Evolutionary conservation across 2,329 filamentous ascomycete genomes (phyloP), one percentile per base, ranked within the genome.

Genomic region (Gliomastix tumulicola): DNA sequence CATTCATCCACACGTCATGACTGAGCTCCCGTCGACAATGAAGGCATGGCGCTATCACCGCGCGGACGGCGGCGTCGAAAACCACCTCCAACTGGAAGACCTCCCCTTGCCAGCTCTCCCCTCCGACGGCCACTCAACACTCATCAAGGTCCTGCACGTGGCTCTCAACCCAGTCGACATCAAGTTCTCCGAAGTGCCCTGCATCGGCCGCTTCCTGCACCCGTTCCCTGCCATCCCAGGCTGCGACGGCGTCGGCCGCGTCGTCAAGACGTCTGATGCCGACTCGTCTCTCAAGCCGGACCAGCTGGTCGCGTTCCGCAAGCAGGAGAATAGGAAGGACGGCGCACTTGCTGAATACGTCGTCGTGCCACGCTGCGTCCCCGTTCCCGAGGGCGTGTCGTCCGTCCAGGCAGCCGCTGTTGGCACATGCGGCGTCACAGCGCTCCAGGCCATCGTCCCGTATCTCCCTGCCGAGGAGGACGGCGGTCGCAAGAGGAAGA

Each of bases 201-300:
- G 61, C 15, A 36, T 62, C 20, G 49, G 60, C 12, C 51, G 50
- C 12, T 43, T 42, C 10, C 18, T 53, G 3, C 35, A 50, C 0
- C 39, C 45, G 4, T 57, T 49, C 39, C 63, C 66, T 3, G 54
- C 57, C 5, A 59, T 52, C 5, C 66, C 68, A 0, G 60, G 62
- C 11, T 47, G 59, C 19, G 70, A 74, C 48, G 71, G 65, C 43
- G 58, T 60, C 39, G 71, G 70, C 17, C 59, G 50, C 17, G 61
- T 73, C 13, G 56, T 62, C 18, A 45, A 47, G 15, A 36, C 16
- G 12, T 11, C 21, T 6, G 7, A 7, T 17, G 23, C 11, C 17
- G 34, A 30, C 11, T 16, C 25, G 17, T 28, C 25, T 28, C 25
- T 28, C 25, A 28, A 10, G 7, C n/a, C n/a, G 17, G 68, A 67